These are phyloP conservation scores for Coemansia sp. DNA, from an alignment of 192 early-diverging fungal species.

Conservation along the genomic window DNA sequence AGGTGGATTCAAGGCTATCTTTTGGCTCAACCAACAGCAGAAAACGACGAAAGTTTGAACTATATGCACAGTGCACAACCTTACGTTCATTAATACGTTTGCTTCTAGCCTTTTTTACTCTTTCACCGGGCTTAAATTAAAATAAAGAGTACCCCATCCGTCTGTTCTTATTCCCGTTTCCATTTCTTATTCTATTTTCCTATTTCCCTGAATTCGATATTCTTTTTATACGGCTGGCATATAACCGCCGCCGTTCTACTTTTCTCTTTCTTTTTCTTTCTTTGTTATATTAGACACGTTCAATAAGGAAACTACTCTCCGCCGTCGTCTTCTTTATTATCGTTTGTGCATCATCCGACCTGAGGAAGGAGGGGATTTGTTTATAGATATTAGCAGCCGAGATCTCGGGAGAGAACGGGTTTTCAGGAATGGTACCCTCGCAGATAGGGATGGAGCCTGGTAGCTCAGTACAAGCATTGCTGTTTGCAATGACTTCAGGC, in stretches of 20 bases:
- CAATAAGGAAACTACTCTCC: neutral
- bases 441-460: neutral
- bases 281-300: neutral
- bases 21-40: neutral
- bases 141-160: neutral
- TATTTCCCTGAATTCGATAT: no score
- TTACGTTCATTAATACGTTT: neutral
- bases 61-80: neutral
- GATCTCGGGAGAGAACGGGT: neutral
- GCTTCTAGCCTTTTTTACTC: neutral
- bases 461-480: slow-evolving; percentile 39
- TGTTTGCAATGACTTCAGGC: slow-evolving; percentile 48
- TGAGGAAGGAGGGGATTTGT: no score
- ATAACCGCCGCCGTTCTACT: neutral
- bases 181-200: neutral
- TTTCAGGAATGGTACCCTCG: neutral
- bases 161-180: neutral
- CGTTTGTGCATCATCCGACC: no score
- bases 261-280: neutral
- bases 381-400: no score
- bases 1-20: neutral
- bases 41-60: no score
- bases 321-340: no score
- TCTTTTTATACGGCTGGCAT: neutral
- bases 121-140: neutral